Percentiles rank a stretch among this genome's conserved stretches.
phyloP scores from a whole-genome alignment of 257 asterid genomes.

The Lycium barbarum region DNA sequence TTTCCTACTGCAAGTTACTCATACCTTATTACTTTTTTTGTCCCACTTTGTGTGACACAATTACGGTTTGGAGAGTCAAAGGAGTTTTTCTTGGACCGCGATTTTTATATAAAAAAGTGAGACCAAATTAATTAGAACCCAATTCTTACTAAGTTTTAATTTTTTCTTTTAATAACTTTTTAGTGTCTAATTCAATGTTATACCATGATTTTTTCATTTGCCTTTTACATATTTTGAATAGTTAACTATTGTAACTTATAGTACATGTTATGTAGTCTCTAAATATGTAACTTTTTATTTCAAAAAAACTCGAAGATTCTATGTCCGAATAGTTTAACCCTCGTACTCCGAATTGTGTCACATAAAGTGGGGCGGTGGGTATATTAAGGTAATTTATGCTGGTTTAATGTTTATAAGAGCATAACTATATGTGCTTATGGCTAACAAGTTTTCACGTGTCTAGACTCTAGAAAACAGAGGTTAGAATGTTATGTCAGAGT shows the following conservation, averaged over 20 bases:
- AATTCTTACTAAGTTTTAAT: no score
- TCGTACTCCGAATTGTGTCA: background rate
- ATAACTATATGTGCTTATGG: background rate
- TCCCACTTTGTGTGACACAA: background rate
- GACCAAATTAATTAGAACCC: no score
- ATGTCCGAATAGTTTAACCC: background rate
- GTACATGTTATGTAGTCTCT: background rate
- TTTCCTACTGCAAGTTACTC: slow-evolving; percentile 19
- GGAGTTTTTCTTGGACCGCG: background rate
- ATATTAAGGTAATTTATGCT: background rate
- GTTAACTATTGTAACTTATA: background rate
- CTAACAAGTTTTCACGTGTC: background rate
- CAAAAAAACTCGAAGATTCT: slow-evolving; percentile 6
- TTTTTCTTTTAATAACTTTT: no score
- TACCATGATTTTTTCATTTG: background rate
- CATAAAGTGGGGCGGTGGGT: background rate
- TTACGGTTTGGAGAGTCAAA: background rate
- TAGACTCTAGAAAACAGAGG: background rate
- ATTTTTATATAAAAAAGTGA: background rate
- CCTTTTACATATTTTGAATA: background rate
- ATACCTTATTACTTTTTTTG: background rate
- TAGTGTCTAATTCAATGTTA: no score
- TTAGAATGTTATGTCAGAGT: background rate
- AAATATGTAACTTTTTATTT: slow-evolving; percentile 12
- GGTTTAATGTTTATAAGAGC: background rate